These are phyloP conservation scores for Cucumis hystrix DNA, from an alignment of 306 rosid species.

Conservation along the genomic window DNA sequence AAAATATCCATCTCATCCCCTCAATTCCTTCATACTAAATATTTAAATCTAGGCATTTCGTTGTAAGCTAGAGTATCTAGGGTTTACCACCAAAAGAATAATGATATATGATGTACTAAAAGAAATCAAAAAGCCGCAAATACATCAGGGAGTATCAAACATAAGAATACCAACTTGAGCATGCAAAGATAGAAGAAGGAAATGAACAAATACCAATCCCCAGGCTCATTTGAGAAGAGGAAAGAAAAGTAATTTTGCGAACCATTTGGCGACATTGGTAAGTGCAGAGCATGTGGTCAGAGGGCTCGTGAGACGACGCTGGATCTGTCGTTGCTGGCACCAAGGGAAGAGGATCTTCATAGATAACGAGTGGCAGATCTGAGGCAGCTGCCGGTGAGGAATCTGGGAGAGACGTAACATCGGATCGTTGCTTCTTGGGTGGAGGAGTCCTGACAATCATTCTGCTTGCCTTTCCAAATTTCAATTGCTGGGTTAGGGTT, in stretches of 20 bases:
- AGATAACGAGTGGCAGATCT: slow-evolving; percentile 50
- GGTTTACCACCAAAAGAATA: background rate
- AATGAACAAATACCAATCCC: background rate
- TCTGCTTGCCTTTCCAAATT: slow-evolving; percentile 1
- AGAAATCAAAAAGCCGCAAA: too few species aligned
- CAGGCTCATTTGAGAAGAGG: background rate
- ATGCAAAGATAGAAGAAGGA: background rate
- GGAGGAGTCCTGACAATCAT: slow-evolving; percentile 79
- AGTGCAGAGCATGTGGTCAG: slow-evolving; percentile 56
- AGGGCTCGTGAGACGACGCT: slow-evolving; percentile 10
- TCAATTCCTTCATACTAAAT: background rate
- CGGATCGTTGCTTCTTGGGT: slow-evolving; percentile 57
- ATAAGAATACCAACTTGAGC: too few species aligned
- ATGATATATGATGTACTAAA: background rate
- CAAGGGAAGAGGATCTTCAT: slow-evolving; percentile 39
- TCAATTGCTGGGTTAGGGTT: slow-evolving; percentile 3
- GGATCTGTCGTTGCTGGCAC: slow-evolving; percentile 12
- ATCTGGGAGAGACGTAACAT: slow-evolving; percentile 6
- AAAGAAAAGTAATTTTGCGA: background rate
- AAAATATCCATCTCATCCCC: background rate
- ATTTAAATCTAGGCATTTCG: background rate
- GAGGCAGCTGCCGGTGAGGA: slow-evolving; percentile 10
- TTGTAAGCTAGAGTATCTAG: background rate
- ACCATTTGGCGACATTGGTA: slow-evolving; percentile 99
- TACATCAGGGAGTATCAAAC: too few species aligned